Conservation (phyloP, 2,329 filamentous ascomycete species). For the Zasmidium citrigriseum region DNA sequence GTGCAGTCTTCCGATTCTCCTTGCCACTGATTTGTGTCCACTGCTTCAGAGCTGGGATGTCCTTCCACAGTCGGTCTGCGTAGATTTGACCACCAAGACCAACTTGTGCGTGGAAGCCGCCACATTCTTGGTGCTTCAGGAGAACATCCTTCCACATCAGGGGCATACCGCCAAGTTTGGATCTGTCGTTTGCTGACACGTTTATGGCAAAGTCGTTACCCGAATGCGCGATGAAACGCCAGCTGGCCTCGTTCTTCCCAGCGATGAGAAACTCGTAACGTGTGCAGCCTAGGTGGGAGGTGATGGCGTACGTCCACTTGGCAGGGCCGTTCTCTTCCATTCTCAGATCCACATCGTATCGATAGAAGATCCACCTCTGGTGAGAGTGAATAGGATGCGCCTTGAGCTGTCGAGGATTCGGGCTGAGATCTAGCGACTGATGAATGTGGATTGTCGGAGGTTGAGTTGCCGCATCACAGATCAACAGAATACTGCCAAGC, state of each 20-base stretch:
- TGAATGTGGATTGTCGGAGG: conserved; percentile 96
- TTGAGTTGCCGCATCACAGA: conserved; percentile 80
- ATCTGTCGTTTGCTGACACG: conserved; percentile 82
- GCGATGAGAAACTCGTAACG: conserved; percentile 96
- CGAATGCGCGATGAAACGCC: conserved; percentile 94
- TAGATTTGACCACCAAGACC: conserved; percentile 94
- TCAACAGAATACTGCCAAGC: conserved; percentile 89
- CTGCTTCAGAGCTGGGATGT: conserved; percentile 88
- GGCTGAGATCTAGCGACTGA: conserved; percentile 83
- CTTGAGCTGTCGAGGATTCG: conserved; percentile 82
- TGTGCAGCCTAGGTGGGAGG: conserved; percentile 95
- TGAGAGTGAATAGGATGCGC: conserved; percentile 82
- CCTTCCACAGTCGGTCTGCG: conserved; percentile 93
- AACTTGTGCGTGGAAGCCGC: conserved; percentile 91
- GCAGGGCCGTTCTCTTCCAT: conserved; percentile 80
- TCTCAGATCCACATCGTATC: conserved; percentile 84
- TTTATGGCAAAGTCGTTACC: conserved; percentile 93
- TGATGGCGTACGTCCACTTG: conserved; percentile 97
- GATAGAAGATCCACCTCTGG: conserved; percentile 93
- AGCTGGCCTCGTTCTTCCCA: conserved; percentile 83
- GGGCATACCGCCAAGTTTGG: conserved; percentile 81
- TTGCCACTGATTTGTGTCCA: conserved; percentile 93
- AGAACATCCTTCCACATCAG: conserved; percentile 99
- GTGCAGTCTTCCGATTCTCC: conserved; percentile 84
- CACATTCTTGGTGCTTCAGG: conserved; percentile 94